Evolutionary conservation across 345 rosid species (phyloP).

Genomic region (Hevea brasiliensis): DNA sequence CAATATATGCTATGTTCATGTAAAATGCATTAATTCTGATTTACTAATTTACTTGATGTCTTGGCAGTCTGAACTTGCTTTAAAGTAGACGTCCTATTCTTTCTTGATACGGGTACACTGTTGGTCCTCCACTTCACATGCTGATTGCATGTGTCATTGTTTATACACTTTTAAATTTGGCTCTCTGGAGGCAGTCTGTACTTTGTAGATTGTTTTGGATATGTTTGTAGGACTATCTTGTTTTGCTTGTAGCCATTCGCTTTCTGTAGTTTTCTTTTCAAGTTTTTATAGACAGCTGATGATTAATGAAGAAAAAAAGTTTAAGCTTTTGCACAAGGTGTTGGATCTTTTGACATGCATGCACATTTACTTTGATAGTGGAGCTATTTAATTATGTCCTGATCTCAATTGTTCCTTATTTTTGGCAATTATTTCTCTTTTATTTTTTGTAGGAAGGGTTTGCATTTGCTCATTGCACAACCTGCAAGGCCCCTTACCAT

Average conservation of each 20-base stretch:
- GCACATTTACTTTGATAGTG: neutral
- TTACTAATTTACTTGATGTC: neutral
- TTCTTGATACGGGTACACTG: neutral
- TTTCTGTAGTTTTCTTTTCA: neutral
- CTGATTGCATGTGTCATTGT: neutral
- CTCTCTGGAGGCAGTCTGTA: neutral
- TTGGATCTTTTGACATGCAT: neutral
- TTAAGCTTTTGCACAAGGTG: neutral
- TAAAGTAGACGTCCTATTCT: neutral
- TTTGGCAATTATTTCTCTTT: neutral
- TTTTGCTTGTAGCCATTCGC: neutral
- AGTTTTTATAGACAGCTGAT: neutral
- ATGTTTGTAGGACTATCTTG: neutral
- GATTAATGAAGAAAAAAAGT: neutral
- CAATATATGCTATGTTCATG: neutral
- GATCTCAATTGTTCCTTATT: constrained; percentile 1
- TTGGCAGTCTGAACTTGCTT: neutral
- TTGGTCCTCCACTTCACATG: neutral
- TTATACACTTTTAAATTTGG: neutral
- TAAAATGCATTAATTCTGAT: neutral
- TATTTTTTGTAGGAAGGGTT: constrained; percentile 81
- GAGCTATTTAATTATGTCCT: neutral
- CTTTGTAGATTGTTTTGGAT: neutral
- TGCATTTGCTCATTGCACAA: constrained; percentile 99
- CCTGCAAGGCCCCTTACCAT: constrained; percentile 98